These are phyloP conservation scores for Saccharomycopsis sp. DNA, from an alignment of 805 yeast genomes.

Conservation along the genomic window DNA sequence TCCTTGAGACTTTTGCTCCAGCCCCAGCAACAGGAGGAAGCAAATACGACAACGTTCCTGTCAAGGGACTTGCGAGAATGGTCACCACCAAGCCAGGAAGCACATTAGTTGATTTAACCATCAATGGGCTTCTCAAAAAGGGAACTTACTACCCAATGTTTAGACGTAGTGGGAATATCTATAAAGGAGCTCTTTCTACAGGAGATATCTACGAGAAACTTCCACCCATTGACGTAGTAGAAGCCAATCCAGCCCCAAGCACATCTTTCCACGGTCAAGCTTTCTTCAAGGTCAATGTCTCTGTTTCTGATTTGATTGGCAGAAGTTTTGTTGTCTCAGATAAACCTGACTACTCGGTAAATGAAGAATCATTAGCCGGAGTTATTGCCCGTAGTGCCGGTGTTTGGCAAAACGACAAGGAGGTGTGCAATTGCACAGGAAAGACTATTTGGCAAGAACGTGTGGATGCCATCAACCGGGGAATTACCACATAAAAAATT, in stretches of 20 bases:
- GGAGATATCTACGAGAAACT: conserved; percentile 47
- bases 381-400: conserved; percentile 97
- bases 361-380: conserved; percentile 54
- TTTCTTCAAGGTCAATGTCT: conserved; percentile 27
- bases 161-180: conserved; percentile 67
- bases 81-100: conserved; percentile 52
- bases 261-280: conserved; percentile 13
- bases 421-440: conserved; percentile 91
- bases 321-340: conserved; percentile 39
- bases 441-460: conserved; percentile 96
- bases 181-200: conserved; percentile 61
- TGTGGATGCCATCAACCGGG: conserved; percentile 59
- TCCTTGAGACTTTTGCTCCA: conserved; percentile 63
- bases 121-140: conserved; percentile 55
- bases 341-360: conserved; percentile 20
- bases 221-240: conserved; percentile 27
- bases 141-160: conserved; percentile 68
- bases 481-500: conserved; percentile 36
- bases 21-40: conserved; percentile 17
- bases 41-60: conserved; percentile 45
- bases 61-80: conserved; percentile 81
- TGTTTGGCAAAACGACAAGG: conserved; percentile 91
- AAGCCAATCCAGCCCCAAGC: conserved; percentile 18
- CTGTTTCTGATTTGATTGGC: conserved; percentile 61
- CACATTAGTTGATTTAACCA: conserved; percentile 69